Percentiles rank a stretch among this genome's conserved stretches.
Conservation (phyloP, 129 eudicot genomes). For the Flaveria sonorensis region DNA sequence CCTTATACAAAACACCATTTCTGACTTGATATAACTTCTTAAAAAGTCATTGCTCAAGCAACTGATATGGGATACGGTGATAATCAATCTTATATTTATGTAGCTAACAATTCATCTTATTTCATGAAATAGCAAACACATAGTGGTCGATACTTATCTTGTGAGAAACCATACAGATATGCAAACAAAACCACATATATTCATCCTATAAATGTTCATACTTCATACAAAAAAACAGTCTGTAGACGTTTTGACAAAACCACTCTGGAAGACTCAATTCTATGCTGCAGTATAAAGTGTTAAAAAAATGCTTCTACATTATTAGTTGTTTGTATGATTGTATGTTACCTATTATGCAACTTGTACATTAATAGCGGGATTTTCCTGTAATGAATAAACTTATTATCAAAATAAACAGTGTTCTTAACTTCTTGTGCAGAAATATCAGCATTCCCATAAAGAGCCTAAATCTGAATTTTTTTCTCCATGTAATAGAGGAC, state of each 20-base stretch:
- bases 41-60: not conserved
- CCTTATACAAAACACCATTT: not conserved
- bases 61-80: constrained; percentile 2
- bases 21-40: constrained; percentile 14
- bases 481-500: not conserved
- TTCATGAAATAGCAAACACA: not conserved
- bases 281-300: not conserved
- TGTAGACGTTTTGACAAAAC: constrained; percentile 1
- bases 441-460: not conserved
- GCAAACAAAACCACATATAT: constrained; percentile 8
- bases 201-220: not conserved
- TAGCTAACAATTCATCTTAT: constrained; percentile 3
- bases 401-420: not conserved
- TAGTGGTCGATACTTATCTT: constrained; percentile 3
- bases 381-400: not conserved
- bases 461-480: not conserved
- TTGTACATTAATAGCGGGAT: constrained; percentile 6
- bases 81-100: not conserved
- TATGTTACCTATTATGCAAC: not conserved
- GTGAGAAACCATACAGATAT: not conserved
- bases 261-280: constrained; percentile 6
- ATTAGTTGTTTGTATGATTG: not conserved
- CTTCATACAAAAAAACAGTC: not conserved
- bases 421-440: not conserved
- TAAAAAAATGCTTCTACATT: constrained; percentile 2